Conservation (phyloP, 805 yeast species). For the Candida dendrica region DNA sequence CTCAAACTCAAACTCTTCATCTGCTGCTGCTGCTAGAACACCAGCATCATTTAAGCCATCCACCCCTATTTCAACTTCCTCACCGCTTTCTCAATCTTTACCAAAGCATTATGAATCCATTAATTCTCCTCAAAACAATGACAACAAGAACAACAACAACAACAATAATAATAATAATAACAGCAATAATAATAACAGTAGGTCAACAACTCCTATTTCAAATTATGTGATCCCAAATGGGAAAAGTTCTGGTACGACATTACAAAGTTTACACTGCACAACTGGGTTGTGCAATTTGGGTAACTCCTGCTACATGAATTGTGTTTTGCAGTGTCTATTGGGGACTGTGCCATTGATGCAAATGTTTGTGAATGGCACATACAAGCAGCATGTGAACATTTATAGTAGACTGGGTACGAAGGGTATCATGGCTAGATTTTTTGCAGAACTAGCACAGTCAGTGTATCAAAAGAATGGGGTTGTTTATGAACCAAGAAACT, state of each 20-base stretch:
- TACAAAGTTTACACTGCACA: constrained; percentile 31
- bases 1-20: constrained; percentile 11
- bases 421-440: constrained; percentile 68
- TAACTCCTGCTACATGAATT: constrained; percentile 90
- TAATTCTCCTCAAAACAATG: background rate
- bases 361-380: constrained; percentile 55
- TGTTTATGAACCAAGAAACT: constrained; percentile 51
- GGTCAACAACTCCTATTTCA: constrained; percentile 7
- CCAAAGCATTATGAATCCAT: background rate
- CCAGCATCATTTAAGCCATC: background rate
- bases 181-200: constrained; percentile 4
- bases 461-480: constrained; percentile 41
- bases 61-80: background rate
- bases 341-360: constrained; percentile 62
- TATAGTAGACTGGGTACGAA: constrained; percentile 71
- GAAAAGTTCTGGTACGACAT: constrained; percentile 4
- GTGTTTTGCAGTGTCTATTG: constrained; percentile 77
- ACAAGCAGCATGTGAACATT: constrained; percentile 61
- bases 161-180: too few species aligned
- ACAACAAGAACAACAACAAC: constrained; percentile 5
- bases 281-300: constrained; percentile 80
- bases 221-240: background rate
- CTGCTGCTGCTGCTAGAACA: background rate
- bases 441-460: constrained; percentile 50
- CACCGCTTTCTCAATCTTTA: background rate